A percentile compares a stretch with the other conserved stretches of the same genome.
Conservation (phyloP, 768 basidiomycete genomes). For the Mycena olivaceomarginata region DNA sequence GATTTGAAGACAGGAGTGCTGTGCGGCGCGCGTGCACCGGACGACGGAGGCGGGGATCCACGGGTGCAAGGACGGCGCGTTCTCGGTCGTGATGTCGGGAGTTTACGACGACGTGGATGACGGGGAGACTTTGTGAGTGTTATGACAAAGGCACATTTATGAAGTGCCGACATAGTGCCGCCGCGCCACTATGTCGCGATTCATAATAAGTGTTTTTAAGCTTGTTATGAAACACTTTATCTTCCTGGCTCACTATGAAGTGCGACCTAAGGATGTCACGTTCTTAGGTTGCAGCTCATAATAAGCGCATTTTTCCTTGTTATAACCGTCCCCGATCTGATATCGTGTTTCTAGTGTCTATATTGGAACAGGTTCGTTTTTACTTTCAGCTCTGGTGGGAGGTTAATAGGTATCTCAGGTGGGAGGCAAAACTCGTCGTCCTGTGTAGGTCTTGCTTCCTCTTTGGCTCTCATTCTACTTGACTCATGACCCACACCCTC, state of each 20-base stretch:
- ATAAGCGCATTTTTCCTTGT: background rate
- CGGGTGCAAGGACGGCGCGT: conserved; percentile 25
- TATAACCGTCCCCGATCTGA: background rate
- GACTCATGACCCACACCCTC: background rate
- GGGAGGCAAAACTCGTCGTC: conserved; percentile 20
- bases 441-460: background rate
- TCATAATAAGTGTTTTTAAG: too few relatives aligned
- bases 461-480: background rate
- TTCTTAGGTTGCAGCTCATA: too few relatives aligned
- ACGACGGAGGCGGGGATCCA: conserved; percentile 22
- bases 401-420: background rate
- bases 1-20: conserved; percentile 21
- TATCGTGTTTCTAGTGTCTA: conserved; percentile 1
- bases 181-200: too few relatives aligned
- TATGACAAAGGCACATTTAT: background rate
- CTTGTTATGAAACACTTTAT: too few relatives aligned
- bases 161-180: too few relatives aligned
- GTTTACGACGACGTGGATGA: conserved; percentile 27
- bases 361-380: conserved; percentile 16
- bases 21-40: conserved; percentile 21
- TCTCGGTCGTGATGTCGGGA: conserved; percentile 28
- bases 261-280: too few relatives aligned
- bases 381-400: background rate
- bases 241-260: too few relatives aligned
- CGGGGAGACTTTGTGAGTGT: conserved; percentile 29